Base-by-base conservation (phyloP, 2,329 filamentous ascomycete genomes). In the Didymella glomerata region DNA sequence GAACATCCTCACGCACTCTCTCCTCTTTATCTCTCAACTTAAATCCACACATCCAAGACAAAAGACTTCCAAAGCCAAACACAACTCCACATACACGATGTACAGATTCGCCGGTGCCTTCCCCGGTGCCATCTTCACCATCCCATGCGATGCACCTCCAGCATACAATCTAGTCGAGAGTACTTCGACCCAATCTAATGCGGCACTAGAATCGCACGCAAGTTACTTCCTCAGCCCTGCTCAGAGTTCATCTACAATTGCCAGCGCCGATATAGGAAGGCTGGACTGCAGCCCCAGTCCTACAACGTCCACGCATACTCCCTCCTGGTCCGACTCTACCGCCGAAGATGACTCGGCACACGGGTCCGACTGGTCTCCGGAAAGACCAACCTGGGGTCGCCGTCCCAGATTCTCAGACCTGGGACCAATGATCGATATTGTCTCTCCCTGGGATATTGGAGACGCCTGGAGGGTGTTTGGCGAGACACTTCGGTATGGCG, bases 41-140 rank as follows among this genome's bases (percentile, higher is more conserved):
- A 34, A 14, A 51, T 18, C n/a, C 28, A 25, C 20, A 24, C 11
- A 34, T 14, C 30, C 18, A 42, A 10, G 2, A 10, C 13, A 50
- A 7, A 24, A 22, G 20, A 24, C 20, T 10, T 32, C 18, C 18
- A 13, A 30, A 8, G 5, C 18, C n/a, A 42, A 24, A 30, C 2
- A n/a, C 25, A 32, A 13, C 11, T 42, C 7, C 25, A 18, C 18
- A 22, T 10, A 32, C 18, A 51, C 2, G 4, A 44, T 44, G 48
- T 41, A 18, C 24, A 41, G 1, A 22, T 24, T 36, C 9, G 20
- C 30, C 14, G 11, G 5, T 2, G 28, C 28, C 38, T 51, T 41
- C n/a, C 25, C 27, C 27, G 27, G n/a, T 36, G 46, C 30, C 48
- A 51, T 44, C 6, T 51, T 44, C 20, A 32, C 48, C 18, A 44